These are phyloP conservation scores for Trichoderma brevicompactum DNA, from an alignment of 2,329 filamentous ascomycete species.

Conservation along the genomic window DNA sequence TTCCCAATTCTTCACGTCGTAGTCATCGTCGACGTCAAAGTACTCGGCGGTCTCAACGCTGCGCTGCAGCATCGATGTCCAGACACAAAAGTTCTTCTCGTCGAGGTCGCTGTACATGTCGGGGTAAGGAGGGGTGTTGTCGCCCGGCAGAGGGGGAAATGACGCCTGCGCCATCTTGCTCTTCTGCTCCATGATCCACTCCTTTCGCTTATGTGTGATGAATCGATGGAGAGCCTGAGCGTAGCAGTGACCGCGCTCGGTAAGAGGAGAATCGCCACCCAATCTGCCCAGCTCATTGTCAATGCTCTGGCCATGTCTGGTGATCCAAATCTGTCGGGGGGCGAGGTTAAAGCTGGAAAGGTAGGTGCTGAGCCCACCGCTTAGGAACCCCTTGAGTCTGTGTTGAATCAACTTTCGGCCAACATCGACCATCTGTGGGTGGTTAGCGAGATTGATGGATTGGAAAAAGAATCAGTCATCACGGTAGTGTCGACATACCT, in stretches of 20 bases:
- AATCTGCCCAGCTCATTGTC: conserved; percentile 90
- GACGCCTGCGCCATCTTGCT: conserved; percentile 75
- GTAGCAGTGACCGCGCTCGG: conserved; percentile 78
- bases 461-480: neutral
- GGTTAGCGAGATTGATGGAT: conserved; percentile 32
- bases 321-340: conserved; percentile 97
- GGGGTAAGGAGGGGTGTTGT: conserved; percentile 93
- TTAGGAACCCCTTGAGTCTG: conserved; percentile 88
- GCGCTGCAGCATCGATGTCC: conserved; percentile 95
- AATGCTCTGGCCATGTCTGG: conserved; percentile 85
- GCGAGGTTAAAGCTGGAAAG: conserved; percentile 96
- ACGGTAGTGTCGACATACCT: conserved; percentile 49
- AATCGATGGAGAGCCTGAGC: conserved; percentile 80
- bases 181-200: conserved; percentile 83
- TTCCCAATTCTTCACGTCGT: conserved; percentile 95
- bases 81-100: conserved; percentile 93
- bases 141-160: conserved; percentile 88
- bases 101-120: conserved; percentile 72
- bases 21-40: conserved; percentile 90
- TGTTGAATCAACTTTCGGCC: conserved; percentile 92
- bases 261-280: conserved; percentile 86
- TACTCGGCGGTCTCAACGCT: conserved; percentile 85
- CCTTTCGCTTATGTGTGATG: conserved; percentile 76
- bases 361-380: conserved; percentile 90
- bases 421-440: conserved; percentile 85